phyloP scores from a whole-genome alignment of 2,329 filamentous ascomycete genomes.

The Claviceps quebecensis region DNA sequence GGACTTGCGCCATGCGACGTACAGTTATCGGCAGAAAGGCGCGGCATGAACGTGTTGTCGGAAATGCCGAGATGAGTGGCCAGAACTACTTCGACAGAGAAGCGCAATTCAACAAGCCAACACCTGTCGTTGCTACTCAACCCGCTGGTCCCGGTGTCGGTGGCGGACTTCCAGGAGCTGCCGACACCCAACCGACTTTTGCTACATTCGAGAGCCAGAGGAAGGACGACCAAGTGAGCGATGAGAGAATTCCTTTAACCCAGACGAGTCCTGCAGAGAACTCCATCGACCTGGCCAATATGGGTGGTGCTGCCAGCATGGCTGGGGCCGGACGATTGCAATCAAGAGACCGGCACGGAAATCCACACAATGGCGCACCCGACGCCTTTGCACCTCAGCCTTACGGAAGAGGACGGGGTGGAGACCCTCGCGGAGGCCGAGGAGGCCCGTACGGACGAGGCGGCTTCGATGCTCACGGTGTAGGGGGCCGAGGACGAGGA shows the following conservation, averaged over 20 bases:
- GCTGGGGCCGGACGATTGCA: slow-evolving; percentile 24
- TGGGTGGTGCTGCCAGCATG: slow-evolving; percentile 19
- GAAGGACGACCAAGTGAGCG: slow-evolving; percentile 46
- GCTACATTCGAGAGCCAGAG: slow-evolving; percentile 55
- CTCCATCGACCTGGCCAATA: slow-evolving; percentile 24
- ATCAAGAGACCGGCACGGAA: slow-evolving; percentile 52
- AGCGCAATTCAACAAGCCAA: slow-evolving; percentile 34
- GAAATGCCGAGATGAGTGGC: slow-evolving; percentile 95
- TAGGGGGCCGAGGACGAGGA: slow-evolving; percentile 22
- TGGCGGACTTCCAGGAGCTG: slow-evolving; percentile 35
- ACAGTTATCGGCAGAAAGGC: slow-evolving; percentile 85
- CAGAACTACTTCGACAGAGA: slow-evolving; percentile 76
- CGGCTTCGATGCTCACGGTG: slow-evolving; percentile 32
- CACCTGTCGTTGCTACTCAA: slow-evolving; percentile 30
- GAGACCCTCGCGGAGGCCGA: slow-evolving; percentile 31
- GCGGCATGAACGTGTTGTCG: slow-evolving; percentile 78
- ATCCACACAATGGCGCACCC: slow-evolving; percentile 30
- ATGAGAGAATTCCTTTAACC: slow-evolving; percentile 60
- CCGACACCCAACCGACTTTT: slow-evolving; percentile 38
- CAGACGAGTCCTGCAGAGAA: slow-evolving; percentile 46
- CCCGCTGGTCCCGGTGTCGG: slow-evolving; percentile 45
- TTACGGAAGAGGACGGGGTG: slow-evolving; percentile 36
- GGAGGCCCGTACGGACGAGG: slow-evolving; percentile 38
- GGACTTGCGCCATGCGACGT: slow-evolving; percentile 89
- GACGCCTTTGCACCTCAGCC: slow-evolving; percentile 34